phyloP scores from a whole-genome alignment of 257 asterid genomes.

The Leptodermis oblonga region DNA sequence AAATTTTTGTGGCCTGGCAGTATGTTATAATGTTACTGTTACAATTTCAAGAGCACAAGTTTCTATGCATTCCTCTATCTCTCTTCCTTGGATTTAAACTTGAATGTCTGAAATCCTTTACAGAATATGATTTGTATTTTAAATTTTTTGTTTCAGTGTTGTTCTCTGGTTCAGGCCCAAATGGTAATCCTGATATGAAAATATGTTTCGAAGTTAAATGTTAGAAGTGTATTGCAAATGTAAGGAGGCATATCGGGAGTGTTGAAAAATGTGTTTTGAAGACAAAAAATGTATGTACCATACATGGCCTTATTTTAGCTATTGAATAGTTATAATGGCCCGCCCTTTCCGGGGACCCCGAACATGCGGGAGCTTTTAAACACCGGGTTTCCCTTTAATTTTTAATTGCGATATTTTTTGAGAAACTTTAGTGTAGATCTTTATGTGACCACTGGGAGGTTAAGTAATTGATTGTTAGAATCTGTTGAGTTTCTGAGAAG shows the following conservation, averaged over 20 bases:
- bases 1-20: not conserved
- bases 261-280: too few species aligned
- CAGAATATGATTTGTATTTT: not conserved
- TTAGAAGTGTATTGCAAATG: too few species aligned
- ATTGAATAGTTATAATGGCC: too few species aligned
- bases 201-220: too few species aligned
- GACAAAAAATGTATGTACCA: too few species aligned
- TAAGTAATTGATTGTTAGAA: not conserved
- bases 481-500: not conserved
- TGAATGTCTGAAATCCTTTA: not conserved
- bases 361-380: too few species aligned
- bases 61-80: not conserved
- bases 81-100: not conserved
- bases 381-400: too few species aligned
- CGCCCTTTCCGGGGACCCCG: too few species aligned
- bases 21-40: not conserved
- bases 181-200: too few species aligned
- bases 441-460: not conserved
- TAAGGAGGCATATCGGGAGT: too few species aligned
- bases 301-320: too few species aligned
- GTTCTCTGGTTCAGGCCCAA: too few species aligned
- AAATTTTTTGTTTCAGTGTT: not conserved
- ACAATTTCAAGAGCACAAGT: not conserved
- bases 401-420: not conserved
- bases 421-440: not conserved